phyloP scores from a whole-genome alignment of 345 rosid species.

The Syzygium jambos region DNA sequence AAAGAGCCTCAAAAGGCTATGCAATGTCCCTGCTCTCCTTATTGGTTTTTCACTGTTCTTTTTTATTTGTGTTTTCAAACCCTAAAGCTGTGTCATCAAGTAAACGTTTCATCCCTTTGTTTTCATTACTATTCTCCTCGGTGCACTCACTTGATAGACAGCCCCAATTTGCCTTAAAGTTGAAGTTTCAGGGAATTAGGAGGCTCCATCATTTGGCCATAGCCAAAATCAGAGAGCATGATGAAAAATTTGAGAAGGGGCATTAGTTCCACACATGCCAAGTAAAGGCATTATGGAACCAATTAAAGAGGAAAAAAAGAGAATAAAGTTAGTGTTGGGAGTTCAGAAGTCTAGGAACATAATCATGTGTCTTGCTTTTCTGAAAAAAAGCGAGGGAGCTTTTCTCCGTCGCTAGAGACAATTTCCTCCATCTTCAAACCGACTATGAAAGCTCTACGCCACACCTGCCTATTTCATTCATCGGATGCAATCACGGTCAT shows the following conservation, averaged over 20 bases:
- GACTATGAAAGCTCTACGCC: not conserved
- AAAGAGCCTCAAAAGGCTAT: not conserved
- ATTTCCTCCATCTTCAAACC: not conserved
- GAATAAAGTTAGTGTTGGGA: not conserved
- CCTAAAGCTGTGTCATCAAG: not conserved
- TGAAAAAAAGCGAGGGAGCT: not conserved
- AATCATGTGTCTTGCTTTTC: not conserved
- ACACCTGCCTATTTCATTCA: not conserved
- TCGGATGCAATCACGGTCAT: not conserved
- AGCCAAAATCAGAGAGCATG: not conserved
- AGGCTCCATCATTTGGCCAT: not conserved
- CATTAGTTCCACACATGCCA: not conserved
- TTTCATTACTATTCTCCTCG: not conserved
- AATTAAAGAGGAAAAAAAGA: not conserved
- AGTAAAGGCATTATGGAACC: not conserved
- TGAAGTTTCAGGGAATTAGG: not conserved
- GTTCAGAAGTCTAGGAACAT: not conserved
- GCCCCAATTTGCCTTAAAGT: not conserved
- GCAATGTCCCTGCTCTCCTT: not conserved
- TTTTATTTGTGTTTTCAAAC: not conserved
- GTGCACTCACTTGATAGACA: not conserved
- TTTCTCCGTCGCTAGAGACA: not conserved
- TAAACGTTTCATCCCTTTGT: not conserved
- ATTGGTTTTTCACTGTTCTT: not conserved
- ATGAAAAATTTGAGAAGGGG: not conserved